Base-by-base conservation (phyloP, 441 rosid species). In the Pelargonium australe region DNA sequence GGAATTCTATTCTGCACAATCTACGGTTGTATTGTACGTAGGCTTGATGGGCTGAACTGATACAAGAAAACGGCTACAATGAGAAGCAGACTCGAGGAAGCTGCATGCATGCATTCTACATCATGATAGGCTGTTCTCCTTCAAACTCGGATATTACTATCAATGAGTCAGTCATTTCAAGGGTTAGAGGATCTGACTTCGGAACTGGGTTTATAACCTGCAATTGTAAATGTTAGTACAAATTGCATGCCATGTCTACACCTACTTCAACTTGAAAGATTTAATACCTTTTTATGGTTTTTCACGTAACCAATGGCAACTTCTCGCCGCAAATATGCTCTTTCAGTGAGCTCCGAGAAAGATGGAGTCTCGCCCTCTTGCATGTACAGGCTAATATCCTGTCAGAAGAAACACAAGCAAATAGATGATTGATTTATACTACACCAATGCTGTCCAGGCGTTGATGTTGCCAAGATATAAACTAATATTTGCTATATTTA, bases 81-180 rank as follows among this genome's bases (percentile, higher is more conserved):
- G 23, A 64, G 69, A 44, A 69, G 75, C 61, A 14, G 25, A 40
- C 7, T 34, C 1, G n/a, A 53, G 7, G 62, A 44, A 49, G n/a
- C 47, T 43, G 3, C 0, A 12, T 63, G 51, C 34, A 51, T 23
- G 34, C 58, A 44, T 17, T 47, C 80, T 67, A 70, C 44, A 70
- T 2, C 12, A 79, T 14, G 58, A 82, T 79, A 5, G 95, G 87
- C n/a, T 84, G 89, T 63, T 84, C 89, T 71, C 92, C 92, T 86
- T 95, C 96, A 17, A 90, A 90, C 83, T 95, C 99, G 4, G 99
- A 92, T 75, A 92, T 90, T 66, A 95, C 98, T 8, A 95, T 92
- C 65, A 95, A 77, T 1, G 86, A 80, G 79, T 95, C 99, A 0
- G 82, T 79, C 76, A 68, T 28, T 70, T 73, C 73, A 3, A 95